phyloP scores from a whole-genome alignment of 1,139 yeast species.

The Tardiomyces depauwii region DNA sequence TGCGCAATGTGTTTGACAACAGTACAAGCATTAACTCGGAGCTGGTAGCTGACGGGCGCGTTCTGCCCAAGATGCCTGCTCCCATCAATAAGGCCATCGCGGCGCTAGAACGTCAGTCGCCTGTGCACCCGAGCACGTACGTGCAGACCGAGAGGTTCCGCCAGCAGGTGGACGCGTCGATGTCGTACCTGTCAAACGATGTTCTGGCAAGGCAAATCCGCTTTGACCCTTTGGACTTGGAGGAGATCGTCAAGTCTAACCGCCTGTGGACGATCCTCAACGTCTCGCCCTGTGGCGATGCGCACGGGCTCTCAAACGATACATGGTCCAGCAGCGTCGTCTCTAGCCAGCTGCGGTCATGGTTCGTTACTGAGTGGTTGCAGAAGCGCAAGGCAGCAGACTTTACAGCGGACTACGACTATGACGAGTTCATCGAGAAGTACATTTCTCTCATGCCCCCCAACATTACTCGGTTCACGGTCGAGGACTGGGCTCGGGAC shows the following conservation, averaged over 20 bases:
- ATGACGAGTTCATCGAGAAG: conserved; percentile 26
- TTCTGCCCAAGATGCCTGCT: conserved; percentile 19
- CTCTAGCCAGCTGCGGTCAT: conserved; percentile 26
- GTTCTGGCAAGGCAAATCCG: conserved; percentile 4
- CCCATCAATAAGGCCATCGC: background rate
- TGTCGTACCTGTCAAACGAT: conserved; percentile 10
- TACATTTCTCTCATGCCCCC: conserved; percentile 26
- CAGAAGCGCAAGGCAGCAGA: conserved; percentile 23
- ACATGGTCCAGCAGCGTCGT: conserved; percentile 27
- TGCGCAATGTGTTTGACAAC: conserved; percentile 28
- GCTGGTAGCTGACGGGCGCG: conserved; percentile 28
- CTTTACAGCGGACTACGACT: conserved; percentile 30
- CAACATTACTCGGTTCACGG: conserved; percentile 17
- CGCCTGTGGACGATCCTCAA: conserved; percentile 27
- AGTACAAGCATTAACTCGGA: conserved; percentile 27
- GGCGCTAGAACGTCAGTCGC: conserved; percentile 1
- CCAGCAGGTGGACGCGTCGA: conserved; percentile 13
- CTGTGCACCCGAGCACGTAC: conserved; percentile 2
- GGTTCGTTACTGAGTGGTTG: conserved; percentile 29
- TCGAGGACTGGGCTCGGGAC: conserved; percentile 29
- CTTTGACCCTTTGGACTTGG: conserved; percentile 6
- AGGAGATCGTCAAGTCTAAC: conserved; percentile 12
- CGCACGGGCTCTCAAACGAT: conserved; percentile 15
- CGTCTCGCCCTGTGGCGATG: conserved; percentile 20
- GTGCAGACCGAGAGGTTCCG: conserved; percentile 11